Evolutionary conservation across 768 basidiomycete genomes (phyloP).

Genomic region (Royoungia palumana): DNA sequence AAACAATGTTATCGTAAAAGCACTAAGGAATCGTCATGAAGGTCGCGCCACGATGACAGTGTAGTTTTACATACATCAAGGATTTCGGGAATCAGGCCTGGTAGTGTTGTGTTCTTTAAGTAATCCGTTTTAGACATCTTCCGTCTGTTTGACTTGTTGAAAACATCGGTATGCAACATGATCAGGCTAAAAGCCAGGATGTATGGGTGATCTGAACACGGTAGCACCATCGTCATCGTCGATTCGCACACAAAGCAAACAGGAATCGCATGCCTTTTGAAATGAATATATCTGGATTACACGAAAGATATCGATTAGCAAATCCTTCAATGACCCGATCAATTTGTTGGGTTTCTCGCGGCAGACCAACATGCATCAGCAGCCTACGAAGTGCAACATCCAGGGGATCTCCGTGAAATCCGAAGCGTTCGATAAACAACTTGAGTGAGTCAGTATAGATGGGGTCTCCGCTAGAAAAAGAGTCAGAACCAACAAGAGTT

Average conservation of each 20-base stretch:
- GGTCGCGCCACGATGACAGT: neutral
- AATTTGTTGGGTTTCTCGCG: conserved; percentile 96
- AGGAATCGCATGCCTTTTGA: conserved; percentile 56
- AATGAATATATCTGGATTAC: conserved; percentile 78
- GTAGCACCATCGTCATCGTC: neutral
- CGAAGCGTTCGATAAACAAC: conserved; percentile 71
- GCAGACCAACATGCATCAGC: conserved; percentile 88
- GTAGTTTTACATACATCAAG: conserved; percentile 62
- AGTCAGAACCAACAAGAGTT: conserved; percentile 8
- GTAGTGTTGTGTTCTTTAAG: conserved; percentile 84
- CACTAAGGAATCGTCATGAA: conserved; percentile 47
- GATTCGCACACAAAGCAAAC: neutral
- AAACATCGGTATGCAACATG: conserved; percentile 98
- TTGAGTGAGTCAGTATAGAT: conserved; percentile 69
- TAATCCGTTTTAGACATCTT: conserved; percentile 98
- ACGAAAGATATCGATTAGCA: conserved; percentile 75
- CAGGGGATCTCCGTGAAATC: conserved; percentile 76
- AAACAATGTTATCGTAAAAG: conserved; percentile 95
- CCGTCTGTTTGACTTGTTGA: conserved; percentile 95
- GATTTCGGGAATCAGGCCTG: conserved; percentile 78
- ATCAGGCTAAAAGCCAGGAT: conserved; percentile 96
- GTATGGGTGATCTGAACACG: conserved; percentile 78
- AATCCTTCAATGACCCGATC: conserved; percentile 97
- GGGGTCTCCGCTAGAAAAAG: conserved; percentile 54
- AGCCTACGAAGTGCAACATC: conserved; percentile 89